These are phyloP conservation scores for Fusarium siculi DNA, from an alignment of 2,329 filamentous ascomycete species.

Conservation along the genomic window DNA sequence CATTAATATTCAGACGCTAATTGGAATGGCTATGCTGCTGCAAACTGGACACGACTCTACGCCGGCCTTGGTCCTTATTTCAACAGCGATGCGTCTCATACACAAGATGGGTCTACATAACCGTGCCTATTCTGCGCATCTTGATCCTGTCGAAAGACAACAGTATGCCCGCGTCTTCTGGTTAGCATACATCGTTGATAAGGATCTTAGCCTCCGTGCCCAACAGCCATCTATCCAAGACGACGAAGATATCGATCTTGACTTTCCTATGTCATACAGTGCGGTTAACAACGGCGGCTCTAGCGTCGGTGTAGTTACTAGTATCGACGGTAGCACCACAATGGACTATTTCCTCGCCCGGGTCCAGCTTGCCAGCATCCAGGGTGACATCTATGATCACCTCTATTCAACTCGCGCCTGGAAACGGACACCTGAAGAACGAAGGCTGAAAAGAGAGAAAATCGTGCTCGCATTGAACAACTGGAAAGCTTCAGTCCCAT, in stretches of 20 bases:
- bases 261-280: neutral
- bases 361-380: neutral
- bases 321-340: neutral
- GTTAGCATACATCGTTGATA: slow-evolving; percentile 8
- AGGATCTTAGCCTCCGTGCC: neutral
- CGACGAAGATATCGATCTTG: slow-evolving; percentile 5
- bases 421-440: neutral
- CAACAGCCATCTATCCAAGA: slow-evolving; percentile 8
- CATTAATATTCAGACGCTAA: slow-evolving; percentile 6
- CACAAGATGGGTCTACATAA: slow-evolving; percentile 8
- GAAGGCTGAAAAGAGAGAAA: neutral
- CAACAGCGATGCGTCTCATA: slow-evolving; percentile 1
- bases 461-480: neutral
- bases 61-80: neutral
- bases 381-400: neutral
- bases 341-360: slow-evolving; percentile 9
- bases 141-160: neutral
- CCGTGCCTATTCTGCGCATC: neutral
- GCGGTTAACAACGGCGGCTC: neutral
- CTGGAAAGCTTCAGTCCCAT: neutral
- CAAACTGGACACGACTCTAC: neutral
- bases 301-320: neutral
- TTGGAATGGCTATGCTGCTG: slow-evolving; percentile 12
- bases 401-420: neutral
- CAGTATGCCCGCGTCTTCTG: slow-evolving; percentile 8